phyloP scores from a whole-genome alignment of 176 grass and related monocot species.

The Areca catechu region DNA sequence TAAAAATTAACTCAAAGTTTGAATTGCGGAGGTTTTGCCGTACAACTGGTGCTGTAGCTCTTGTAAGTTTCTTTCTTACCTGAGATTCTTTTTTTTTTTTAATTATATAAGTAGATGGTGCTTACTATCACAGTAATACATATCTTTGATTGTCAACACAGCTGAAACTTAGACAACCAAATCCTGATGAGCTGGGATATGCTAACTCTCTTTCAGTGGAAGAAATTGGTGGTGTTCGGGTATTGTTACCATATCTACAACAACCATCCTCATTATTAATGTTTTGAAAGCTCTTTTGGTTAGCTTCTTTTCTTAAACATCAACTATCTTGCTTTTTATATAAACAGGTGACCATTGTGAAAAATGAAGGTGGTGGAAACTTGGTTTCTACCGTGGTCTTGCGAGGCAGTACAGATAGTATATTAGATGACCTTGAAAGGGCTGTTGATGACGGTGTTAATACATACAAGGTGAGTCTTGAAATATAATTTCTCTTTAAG shows the following conservation, averaged over 20 bases:
- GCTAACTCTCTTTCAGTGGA: conserved; percentile 81
- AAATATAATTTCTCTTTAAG: no score
- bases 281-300: no score
- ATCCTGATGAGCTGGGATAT: conserved; percentile 70
- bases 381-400: conserved; percentile 80
- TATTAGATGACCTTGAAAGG: conserved; percentile 95
- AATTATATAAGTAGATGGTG: no score
- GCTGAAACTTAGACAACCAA: conserved; percentile 81
- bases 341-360: conserved; percentile 62
- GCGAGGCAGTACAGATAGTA: conserved; percentile 86
- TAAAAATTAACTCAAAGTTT: conserved; percentile 92
- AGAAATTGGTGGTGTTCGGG: conserved; percentile 72
- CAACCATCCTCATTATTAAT: no score
- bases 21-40: conserved; percentile 85
- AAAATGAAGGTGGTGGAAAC: conserved; percentile 81
- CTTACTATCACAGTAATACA: no score
- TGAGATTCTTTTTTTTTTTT: no score
- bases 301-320: not conserved
- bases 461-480: conserved; percentile 67
- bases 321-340: not conserved
- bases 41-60: conserved; percentile 74
- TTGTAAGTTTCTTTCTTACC: conserved; percentile 37
- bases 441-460: conserved; percentile 95
- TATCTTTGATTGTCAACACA: conserved; percentile 4
- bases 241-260: conserved; percentile 21